Percentiles rank a stretch among this genome's conserved stretches.
Conservation (phyloP, 179 eudicot genomes). For the Patellifolia procumbens region DNA sequence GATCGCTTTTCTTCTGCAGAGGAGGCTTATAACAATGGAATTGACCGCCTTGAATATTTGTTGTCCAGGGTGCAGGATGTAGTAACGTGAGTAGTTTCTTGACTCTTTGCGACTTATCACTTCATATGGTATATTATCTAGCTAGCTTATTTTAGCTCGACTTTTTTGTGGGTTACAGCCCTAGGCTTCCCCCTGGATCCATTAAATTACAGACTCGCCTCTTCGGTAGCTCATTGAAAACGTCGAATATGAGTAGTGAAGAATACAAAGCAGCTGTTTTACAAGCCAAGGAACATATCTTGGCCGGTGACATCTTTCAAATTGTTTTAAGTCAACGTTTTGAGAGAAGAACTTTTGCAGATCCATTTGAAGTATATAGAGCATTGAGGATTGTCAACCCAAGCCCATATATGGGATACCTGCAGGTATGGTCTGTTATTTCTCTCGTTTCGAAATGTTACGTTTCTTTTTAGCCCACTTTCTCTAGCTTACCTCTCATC, state of each 20-base stretch:
- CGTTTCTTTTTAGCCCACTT: not conserved
- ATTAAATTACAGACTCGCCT: conserved; percentile 68
- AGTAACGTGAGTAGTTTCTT: conserved; percentile 59
- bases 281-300: conserved; percentile 91
- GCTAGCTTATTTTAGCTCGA: conserved; percentile 14
- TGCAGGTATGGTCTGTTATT: conserved; percentile 49
- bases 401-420: conserved; percentile 94
- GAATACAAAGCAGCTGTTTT: conserved; percentile 77
- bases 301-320: conserved; percentile 97
- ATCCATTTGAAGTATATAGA: conserved; percentile 96
- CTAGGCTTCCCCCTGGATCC: conserved; percentile 76
- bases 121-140: not conserved
- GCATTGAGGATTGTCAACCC: conserved; percentile 96
- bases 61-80: conserved; percentile 76
- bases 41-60: conserved; percentile 53
- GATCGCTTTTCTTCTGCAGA: conserved; percentile 71
- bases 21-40: conserved; percentile 76
- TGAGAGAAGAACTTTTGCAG: conserved; percentile 93
- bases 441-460: not conserved
- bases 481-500: conserved; percentile 2
- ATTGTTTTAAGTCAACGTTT: conserved; percentile 94
- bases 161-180: conserved; percentile 51
- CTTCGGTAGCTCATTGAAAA: conserved; percentile 64
- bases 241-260: conserved; percentile 74
- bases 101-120: not conserved